Evolutionary conservation across 2,329 filamentous ascomycete genomes (phyloP).

Genomic region (Trichoderma oligosporum): DNA sequence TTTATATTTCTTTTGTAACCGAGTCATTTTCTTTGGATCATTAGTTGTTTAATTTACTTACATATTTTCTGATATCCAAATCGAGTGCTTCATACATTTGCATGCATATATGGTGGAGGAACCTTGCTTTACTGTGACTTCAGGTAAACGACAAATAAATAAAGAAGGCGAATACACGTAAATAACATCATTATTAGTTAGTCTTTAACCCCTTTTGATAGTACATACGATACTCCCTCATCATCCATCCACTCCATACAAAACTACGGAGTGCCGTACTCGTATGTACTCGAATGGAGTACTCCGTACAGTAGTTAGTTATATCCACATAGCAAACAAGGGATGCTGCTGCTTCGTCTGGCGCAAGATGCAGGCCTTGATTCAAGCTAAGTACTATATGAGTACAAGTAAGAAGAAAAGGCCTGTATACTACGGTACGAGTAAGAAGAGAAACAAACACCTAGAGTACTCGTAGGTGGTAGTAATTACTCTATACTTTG

Average conservation of each 20-base stretch:
- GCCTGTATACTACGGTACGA: background rate
- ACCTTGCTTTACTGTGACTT: background rate
- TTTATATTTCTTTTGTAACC: background rate
- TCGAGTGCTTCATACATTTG: background rate
- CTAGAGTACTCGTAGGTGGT: no score
- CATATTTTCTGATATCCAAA: background rate
- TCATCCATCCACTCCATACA: background rate
- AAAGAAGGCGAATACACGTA: background rate
- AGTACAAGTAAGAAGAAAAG: no score
- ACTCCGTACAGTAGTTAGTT: background rate
- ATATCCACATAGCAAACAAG: background rate
- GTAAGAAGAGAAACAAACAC: background rate
- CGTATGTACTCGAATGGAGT: background rate
- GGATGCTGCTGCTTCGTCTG: background rate
- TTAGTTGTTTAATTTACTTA: constrained; percentile 11
- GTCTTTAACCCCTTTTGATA: background rate
- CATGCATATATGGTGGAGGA: background rate
- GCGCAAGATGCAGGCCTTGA: background rate
- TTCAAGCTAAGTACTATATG: no score
- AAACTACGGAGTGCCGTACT: no score
- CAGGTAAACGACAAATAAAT: background rate
- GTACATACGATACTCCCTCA: background rate
- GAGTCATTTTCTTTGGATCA: constrained; percentile 7
- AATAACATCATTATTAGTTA: background rate
- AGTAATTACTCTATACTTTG: no score